phyloP scores from a whole-genome alignment of 345 rosid genomes.

The Moringa oleifera region DNA sequence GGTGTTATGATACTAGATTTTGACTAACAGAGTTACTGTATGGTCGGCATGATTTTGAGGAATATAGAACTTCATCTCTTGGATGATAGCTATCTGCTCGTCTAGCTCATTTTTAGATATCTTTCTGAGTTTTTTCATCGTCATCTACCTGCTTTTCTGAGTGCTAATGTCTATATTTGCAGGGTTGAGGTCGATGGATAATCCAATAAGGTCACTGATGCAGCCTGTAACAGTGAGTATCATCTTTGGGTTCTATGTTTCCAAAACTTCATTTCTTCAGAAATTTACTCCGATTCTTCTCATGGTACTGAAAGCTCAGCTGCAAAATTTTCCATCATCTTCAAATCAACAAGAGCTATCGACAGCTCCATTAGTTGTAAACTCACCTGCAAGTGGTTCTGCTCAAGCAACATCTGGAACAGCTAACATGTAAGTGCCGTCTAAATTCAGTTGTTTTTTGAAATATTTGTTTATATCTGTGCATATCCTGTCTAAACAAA shows the following conservation, averaged over 20 bases:
- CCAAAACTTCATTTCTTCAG: background rate
- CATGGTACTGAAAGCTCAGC: slow-evolving; percentile 6
- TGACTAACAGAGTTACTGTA: no score
- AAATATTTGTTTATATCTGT: background rate
- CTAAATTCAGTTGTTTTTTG: background rate
- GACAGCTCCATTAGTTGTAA: no score
- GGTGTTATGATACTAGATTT: no score
- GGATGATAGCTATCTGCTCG: background rate
- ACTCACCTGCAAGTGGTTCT: background rate
- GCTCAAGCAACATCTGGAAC: slow-evolving; percentile 3
- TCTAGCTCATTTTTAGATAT: background rate
- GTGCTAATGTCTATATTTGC: background rate
- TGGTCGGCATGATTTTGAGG: no score
- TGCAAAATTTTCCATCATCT: background rate
- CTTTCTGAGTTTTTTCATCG: background rate
- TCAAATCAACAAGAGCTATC: background rate
- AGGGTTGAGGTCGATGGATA: background rate
- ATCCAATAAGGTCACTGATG: slow-evolving; percentile 3
- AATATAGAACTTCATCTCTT: no score
- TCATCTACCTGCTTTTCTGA: background rate
- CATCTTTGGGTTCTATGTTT: background rate
- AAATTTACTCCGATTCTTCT: background rate
- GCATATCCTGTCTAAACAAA: background rate
- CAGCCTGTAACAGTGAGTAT: slow-evolving; percentile 8
- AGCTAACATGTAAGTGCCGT: background rate